Conservation (phyloP, 2,329 filamentous ascomycete genomes). For the Ilyonectria sp. region DNA sequence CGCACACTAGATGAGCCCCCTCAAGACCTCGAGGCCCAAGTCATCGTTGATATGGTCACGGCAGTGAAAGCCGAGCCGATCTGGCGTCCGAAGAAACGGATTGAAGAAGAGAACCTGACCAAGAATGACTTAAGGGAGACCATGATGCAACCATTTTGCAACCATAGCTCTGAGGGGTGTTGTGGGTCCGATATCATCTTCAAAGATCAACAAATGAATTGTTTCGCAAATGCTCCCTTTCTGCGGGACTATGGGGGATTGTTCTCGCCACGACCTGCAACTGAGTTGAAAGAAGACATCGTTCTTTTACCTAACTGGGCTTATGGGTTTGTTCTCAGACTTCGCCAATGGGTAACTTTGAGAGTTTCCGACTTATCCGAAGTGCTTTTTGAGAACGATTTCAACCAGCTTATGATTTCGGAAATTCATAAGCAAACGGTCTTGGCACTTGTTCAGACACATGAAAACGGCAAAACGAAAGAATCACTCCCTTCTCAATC, state of each 20-base stretch:
- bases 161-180: constrained; percentile 8
- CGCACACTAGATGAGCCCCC: constrained; percentile 1
- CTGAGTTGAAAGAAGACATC: constrained; percentile 15
- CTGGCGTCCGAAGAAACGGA: background rate
- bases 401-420: constrained; percentile 32
- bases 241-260: background rate
- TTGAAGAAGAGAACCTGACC: constrained; percentile 1
- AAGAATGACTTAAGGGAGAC: background rate
- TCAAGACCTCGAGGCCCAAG: constrained; percentile 4
- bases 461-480: constrained; percentile 21
- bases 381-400: constrained; percentile 31
- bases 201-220: constrained; percentile 10
- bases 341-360: constrained; percentile 32
- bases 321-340: constrained; percentile 31
- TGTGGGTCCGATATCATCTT: constrained; percentile 20
- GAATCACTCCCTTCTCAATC: background rate
- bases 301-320: constrained; percentile 23
- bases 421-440: constrained; percentile 29
- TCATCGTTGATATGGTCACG: constrained; percentile 3
- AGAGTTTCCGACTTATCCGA: constrained; percentile 9
- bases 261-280: constrained; percentile 19
- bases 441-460: constrained; percentile 34
- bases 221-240: background rate
- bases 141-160: background rate
- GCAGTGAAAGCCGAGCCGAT: background rate